Evolutionary conservation across 768 basidiomycete species (phyloP).

Genomic region (Sporobolomyces pararoseus): DNA sequence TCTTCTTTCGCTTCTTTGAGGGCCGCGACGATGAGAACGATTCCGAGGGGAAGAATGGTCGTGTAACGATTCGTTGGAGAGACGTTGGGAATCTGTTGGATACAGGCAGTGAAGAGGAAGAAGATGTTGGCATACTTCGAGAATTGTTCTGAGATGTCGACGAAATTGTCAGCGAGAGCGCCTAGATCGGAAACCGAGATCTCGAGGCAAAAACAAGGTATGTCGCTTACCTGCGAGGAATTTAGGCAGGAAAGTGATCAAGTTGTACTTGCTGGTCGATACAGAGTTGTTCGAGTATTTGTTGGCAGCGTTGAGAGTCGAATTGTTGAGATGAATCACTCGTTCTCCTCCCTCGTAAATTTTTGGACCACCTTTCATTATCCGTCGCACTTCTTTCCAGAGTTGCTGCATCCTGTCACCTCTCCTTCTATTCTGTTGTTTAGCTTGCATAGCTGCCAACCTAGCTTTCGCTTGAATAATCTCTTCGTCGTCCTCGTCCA

Average conservation of each 20-base stretch:
- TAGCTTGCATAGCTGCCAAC: conserved; percentile 31
- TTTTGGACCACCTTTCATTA: conserved; percentile 15
- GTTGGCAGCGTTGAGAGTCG: conserved; percentile 57
- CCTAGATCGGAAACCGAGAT: too few relatives aligned
- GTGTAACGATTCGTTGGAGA: conserved; percentile 95
- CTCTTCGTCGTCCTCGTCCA: conserved; percentile 42
- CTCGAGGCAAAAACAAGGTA: background rate
- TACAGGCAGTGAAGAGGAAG: conserved; percentile 85
- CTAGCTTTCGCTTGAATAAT: conserved; percentile 29
- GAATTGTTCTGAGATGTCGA: conserved; percentile 47
- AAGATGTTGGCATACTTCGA: conserved; percentile 89
- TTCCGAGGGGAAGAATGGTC: conserved; percentile 82
- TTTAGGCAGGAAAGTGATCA: conserved; percentile 80
- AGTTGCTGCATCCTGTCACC: background rate
- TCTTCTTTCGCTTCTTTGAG: conserved; percentile 96
- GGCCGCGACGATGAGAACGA: conserved; percentile 86
- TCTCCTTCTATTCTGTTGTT: conserved; percentile 10
- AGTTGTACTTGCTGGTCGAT: conserved; percentile 91
- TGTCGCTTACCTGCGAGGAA: conserved; percentile 73
- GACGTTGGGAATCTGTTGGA: conserved; percentile 96
- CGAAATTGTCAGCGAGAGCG: background rate
- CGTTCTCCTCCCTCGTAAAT: conserved; percentile 64
- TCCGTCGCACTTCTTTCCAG: conserved; percentile 14
- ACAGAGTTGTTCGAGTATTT: conserved; percentile 78
- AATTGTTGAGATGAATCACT: conserved; percentile 76